These are phyloP conservation scores for Euryodendron excelsum DNA, from an alignment of 148 eudicot genomes.

Conservation along the genomic window DNA sequence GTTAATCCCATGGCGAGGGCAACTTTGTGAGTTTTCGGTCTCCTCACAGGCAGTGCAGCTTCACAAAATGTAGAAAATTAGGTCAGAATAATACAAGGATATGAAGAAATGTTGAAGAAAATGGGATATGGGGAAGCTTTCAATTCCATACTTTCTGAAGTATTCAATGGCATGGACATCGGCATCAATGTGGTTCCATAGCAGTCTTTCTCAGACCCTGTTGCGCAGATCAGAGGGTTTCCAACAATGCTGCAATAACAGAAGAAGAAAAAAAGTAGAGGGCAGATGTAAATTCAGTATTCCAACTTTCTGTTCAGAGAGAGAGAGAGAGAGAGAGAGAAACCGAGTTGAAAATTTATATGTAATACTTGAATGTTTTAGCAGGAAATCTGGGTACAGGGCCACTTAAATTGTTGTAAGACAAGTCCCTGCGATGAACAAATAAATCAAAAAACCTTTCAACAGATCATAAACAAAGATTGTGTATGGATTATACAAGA, in stretches of 20 bases:
- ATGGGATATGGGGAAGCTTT: background rate
- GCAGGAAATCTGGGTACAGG: slow-evolving; percentile 59
- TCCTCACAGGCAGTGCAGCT: slow-evolving; percentile 37
- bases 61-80: background rate
- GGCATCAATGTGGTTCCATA: slow-evolving; percentile 53
- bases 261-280: slow-evolving; percentile 1
- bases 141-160: slow-evolving; percentile 39
- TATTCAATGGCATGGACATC: slow-evolving; percentile 54
- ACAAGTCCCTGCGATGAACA: slow-evolving; percentile 54
- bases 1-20: slow-evolving; percentile 59
- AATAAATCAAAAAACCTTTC: background rate
- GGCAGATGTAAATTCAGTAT: background rate
- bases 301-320: background rate
- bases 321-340: background rate
- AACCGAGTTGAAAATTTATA: too few relatives aligned
- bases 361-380: slow-evolving; percentile 65
- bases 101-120: background rate
- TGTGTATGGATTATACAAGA: background rate
- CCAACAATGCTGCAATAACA: slow-evolving; percentile 51
- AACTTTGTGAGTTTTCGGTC: slow-evolving; percentile 45
- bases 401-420: slow-evolving; percentile 66
- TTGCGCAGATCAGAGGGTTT: slow-evolving; percentile 55
- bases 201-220: slow-evolving; percentile 49
- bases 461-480: background rate
- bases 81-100: background rate